Evolutionary conservation across 164 flowering plant genomes (phyloP).

Genomic region (Umbellularia californica): DNA sequence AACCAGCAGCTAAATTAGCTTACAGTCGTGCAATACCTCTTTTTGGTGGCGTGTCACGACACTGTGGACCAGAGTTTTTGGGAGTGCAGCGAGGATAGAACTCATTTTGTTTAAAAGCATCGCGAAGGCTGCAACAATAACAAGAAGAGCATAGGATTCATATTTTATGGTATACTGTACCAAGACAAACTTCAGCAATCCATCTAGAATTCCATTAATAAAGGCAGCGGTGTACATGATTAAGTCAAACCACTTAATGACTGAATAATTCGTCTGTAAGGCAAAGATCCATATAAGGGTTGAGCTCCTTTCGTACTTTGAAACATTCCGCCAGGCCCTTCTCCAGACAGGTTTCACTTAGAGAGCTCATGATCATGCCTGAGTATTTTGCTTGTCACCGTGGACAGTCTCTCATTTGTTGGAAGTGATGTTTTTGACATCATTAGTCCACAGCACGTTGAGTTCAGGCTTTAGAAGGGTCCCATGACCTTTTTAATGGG

Average conservation of each 20-base stretch:
- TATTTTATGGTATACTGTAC: not conserved
- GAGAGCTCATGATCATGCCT: not conserved
- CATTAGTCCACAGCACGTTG: not conserved
- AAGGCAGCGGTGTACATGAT: not conserved
- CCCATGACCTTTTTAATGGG: not conserved
- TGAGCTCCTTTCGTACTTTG: not conserved
- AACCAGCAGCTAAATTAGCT: not conserved
- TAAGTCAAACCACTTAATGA: not conserved
- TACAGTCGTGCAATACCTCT: slow-evolving; percentile 51
- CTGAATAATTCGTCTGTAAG: not conserved
- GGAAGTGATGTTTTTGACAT: not conserved
- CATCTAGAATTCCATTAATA: not conserved
- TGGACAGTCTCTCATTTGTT: not conserved
- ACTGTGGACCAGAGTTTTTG: slow-evolving; percentile 71
- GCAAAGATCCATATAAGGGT: not conserved
- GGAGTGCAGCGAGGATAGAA: slow-evolving; percentile 75
- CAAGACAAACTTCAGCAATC: not conserved
- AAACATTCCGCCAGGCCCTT: not conserved
- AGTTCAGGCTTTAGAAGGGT: not conserved
- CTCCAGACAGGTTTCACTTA: not conserved
- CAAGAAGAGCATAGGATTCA: too few relatives aligned
- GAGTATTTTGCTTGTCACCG: not conserved
- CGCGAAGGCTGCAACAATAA: slow-evolving; percentile 36
- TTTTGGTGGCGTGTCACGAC: slow-evolving; percentile 92
- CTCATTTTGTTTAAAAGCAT: slow-evolving; percentile 53